Percentiles rank a stretch among this genome's conserved stretches.
phyloP scores from a whole-genome alignment of 116 monocot genomes.

The Iris pallida region DNA sequence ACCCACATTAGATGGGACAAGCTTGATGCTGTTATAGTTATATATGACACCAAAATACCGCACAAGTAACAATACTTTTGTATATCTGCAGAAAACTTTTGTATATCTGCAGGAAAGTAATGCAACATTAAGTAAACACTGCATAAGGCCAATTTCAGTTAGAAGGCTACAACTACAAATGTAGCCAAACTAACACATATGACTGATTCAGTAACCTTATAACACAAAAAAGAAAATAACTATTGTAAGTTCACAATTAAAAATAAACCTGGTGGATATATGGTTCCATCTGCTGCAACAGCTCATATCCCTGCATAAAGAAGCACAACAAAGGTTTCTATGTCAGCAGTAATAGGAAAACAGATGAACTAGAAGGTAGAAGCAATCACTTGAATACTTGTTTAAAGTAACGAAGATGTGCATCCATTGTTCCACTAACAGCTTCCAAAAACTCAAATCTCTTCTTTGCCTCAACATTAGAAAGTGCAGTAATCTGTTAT shows the following conservation, averaged over 20 bases:
- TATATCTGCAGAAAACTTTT: no score
- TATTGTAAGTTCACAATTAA: neutral
- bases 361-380: neutral
- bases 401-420: constrained; percentile 99
- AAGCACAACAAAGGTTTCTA: constrained; percentile 6
- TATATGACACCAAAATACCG: no score
- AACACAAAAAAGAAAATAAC: no score
- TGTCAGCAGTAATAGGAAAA: constrained; percentile 1
- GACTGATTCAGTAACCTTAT: no score
- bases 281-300: constrained; percentile 99
- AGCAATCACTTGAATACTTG: constrained; percentile 41
- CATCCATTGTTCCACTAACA: constrained; percentile 99
- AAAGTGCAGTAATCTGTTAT: constrained; percentile 77
- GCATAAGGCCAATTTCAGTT: no score
- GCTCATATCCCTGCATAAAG: constrained; percentile 79
- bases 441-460: constrained; percentile 99
- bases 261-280: constrained; percentile 89
- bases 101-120: no score
- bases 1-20: no score
- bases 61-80: no score
- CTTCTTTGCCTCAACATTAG: constrained; percentile 97
- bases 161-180: no score
- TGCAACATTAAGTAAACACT: no score
- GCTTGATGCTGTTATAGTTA: no score
- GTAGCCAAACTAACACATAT: no score